Percentiles rank a stretch among this genome's conserved stretches.
phyloP scores from a whole-genome alignment of 768 basidiomycete species.

The Russula foetens region DNA sequence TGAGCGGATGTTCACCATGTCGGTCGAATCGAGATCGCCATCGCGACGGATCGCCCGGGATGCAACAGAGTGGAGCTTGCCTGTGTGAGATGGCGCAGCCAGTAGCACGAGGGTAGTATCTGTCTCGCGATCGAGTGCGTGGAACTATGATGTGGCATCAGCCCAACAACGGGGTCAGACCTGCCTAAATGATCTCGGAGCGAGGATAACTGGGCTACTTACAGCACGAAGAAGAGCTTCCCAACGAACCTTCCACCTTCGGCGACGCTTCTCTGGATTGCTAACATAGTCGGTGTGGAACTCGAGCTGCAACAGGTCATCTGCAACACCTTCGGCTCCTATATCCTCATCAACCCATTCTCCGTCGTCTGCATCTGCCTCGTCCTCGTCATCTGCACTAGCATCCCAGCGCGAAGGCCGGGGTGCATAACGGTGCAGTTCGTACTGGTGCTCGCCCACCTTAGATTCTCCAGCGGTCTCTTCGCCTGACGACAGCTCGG shows the following conservation, averaged over 20 bases:
- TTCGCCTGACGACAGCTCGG: slow-evolving; percentile 68
- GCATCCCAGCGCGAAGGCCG: slow-evolving; percentile 26
- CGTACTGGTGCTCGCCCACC: slow-evolving; percentile 21
- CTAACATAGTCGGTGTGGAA: slow-evolving; percentile 66
- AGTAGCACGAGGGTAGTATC: slow-evolving; percentile 70
- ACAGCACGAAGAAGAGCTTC: slow-evolving; percentile 68
- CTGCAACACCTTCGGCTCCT: slow-evolving; percentile 65
- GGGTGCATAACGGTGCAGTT: slow-evolving; percentile 18
- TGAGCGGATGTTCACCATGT: slow-evolving; percentile 44
- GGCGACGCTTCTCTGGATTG: slow-evolving; percentile 56
- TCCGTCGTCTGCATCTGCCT: slow-evolving; percentile 25
- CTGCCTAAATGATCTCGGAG: slow-evolving; percentile 25
- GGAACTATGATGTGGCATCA: slow-evolving; percentile 44
- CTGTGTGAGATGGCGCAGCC: slow-evolving; percentile 67
- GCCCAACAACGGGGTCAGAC: slow-evolving; percentile 25
- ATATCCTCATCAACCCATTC: slow-evolving; percentile 53
- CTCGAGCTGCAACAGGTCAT: slow-evolving; percentile 67
- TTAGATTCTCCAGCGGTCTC: slow-evolving; percentile 66
- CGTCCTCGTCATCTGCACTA: slow-evolving; percentile 35
- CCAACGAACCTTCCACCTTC: slow-evolving; percentile 72
- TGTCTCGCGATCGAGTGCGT: slow-evolving; percentile 70
- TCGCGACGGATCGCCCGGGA: slow-evolving; percentile 66
- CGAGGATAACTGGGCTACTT: slow-evolving; percentile 20
- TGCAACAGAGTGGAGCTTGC: slow-evolving; percentile 52
- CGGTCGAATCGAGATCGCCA: slow-evolving; percentile 35